Conservation (phyloP, 805 yeast species). For the Cyberlindnera veronae region DNA sequence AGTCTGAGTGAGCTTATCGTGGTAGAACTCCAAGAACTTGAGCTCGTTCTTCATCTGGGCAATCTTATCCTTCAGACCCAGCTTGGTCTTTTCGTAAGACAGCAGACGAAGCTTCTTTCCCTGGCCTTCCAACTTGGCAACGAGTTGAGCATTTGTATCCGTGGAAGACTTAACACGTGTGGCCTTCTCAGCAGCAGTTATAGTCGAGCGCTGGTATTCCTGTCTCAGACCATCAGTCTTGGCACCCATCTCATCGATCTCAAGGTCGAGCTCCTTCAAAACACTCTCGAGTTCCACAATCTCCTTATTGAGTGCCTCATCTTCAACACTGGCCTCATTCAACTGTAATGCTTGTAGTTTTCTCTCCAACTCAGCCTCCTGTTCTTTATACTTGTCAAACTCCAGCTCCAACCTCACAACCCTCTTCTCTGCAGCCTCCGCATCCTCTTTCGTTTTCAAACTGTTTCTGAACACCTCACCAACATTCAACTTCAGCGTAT, state of each 20-base stretch:
- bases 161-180: neutral
- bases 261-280: conserved; percentile 12
- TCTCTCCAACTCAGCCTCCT: conserved; percentile 5
- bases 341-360: conserved; percentile 4
- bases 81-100: conserved; percentile 12
- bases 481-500: conserved; percentile 35
- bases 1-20: conserved; percentile 11
- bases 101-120: conserved; percentile 29
- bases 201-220: conserved; percentile 43
- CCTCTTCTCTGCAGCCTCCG: conserved; percentile 16
- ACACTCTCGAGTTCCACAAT: conserved; percentile 15
- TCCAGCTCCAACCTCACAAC: conserved; percentile 23
- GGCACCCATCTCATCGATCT: neutral
- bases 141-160: conserved; percentile 25
- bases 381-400: conserved; percentile 16
- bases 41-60: conserved; percentile 14
- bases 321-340: conserved; percentile 27
- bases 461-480: conserved; percentile 38
- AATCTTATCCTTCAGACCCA: conserved; percentile 2
- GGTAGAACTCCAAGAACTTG: conserved; percentile 18
- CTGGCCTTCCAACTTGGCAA: conserved; percentile 32
- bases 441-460: conserved; percentile 18
- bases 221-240: conserved; percentile 28
- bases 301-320: conserved; percentile 33
- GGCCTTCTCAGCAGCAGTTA: conserved; percentile 42